phyloP scores from a whole-genome alignment of 2,329 filamentous ascomycete genomes.

The Trichophyton mentagrophytes region DNA sequence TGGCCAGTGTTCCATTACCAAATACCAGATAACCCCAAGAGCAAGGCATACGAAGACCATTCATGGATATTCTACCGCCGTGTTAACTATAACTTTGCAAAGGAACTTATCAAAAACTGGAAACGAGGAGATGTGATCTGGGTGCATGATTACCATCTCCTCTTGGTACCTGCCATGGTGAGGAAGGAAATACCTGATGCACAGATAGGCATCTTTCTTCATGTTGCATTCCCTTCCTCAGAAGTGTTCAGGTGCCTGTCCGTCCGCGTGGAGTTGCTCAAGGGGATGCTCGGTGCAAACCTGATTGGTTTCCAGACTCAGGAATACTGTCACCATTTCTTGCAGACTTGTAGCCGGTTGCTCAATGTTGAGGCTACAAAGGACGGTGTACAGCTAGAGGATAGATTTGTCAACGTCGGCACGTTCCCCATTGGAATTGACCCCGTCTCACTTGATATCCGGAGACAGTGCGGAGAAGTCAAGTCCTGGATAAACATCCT shows the following conservation, averaged over 20 bases:
- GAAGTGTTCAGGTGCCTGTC: slow-evolving; percentile 91
- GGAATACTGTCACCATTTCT: slow-evolving; percentile 86
- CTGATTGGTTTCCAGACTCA: slow-evolving; percentile 86
- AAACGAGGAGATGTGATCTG: slow-evolving; percentile 87
- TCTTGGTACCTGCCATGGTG: slow-evolving; percentile 79
- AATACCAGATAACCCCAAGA: slow-evolving; percentile 94
- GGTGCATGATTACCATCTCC: slow-evolving; percentile 90
- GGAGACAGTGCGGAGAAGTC: slow-evolving; percentile 61
- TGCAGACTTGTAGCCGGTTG: slow-evolving; percentile 87
- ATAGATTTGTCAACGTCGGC: slow-evolving; percentile 82
- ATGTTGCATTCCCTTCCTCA: slow-evolving; percentile 89
- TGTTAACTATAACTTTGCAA: slow-evolving; percentile 84
- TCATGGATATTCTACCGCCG: slow-evolving; percentile 92
- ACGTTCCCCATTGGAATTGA: slow-evolving; percentile 85
- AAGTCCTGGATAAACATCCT: slow-evolving; percentile 67
- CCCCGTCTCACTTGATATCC: slow-evolving; percentile 57
- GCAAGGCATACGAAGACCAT: slow-evolving; percentile 94
- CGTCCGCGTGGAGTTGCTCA: slow-evolving; percentile 70
- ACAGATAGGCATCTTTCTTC: slow-evolving; percentile 90
- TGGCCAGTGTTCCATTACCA: slow-evolving; percentile 99
- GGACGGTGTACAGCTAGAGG: slow-evolving; percentile 79
- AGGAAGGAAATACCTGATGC: slow-evolving; percentile 76
- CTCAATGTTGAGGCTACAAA: slow-evolving; percentile 80
- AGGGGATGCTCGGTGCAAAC: slow-evolving; percentile 87
- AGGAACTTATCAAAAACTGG: slow-evolving; percentile 81